Evolutionary conservation across 2,329 filamentous ascomycete genomes (phyloP), one percentile per base, ranked within the genome.

Genomic region (Aspergillus sp.): DNA sequence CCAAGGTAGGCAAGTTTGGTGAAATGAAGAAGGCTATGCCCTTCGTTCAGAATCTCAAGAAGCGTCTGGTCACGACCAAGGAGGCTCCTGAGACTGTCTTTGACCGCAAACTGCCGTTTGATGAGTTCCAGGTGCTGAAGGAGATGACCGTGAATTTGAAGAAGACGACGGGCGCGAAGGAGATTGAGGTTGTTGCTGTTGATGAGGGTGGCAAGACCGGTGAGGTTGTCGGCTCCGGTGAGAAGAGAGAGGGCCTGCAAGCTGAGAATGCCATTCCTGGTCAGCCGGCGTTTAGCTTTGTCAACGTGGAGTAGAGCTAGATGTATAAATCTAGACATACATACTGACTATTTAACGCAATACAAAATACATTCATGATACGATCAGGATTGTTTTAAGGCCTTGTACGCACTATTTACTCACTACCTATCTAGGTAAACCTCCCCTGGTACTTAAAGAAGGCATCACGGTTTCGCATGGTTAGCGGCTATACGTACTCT

Each of bases 21-120:
- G 76, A 78, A 62, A 91, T 92, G 83, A 99, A 98, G 85, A 95
- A 96, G 79, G 93, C 92, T 2, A 98, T 98, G 93, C 95, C 95
- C 0, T 98, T 97, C 70, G 88, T 97, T 49, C 93, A 98, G 78
- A 78, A 74, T 6, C 80, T 98, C 59, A 97, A 97, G 87, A 90
- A 85, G 74, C 86, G 90, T 52, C 83, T 99, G 55, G 81, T 91
- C 56, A 71, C 73, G 38, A 81, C 82, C 49, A 89, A 90, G 60
- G 86, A 93, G 76, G 77, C 81, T 13, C 78, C 85, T 2, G 80
- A 83, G 22, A 81, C 78, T 2, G 91, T 97, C 9, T 87, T 98
- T 69, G 87, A 93, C 71, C 84, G 92, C 64, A 91, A 93, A 76
- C 81, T 99, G 60, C 83, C 85, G 1, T 99, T 98, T 74, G 88